Evolutionary conservation across 2,329 filamentous ascomycete species (phyloP).

Genomic region (Colletotrichum eleusines): DNA sequence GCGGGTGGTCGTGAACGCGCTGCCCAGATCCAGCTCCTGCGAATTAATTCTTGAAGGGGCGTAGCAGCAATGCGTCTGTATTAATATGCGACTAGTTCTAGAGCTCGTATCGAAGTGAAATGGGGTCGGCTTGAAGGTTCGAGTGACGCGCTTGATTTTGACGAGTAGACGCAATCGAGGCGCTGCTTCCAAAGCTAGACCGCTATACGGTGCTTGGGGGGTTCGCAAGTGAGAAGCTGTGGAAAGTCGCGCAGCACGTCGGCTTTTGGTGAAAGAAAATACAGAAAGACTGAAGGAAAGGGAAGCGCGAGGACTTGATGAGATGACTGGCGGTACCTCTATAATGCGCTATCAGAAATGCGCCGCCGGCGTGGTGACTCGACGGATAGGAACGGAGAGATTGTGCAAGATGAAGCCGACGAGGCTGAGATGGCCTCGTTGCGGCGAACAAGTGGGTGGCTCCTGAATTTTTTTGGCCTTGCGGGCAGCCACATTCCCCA

Average conservation of each 20-base stretch:
- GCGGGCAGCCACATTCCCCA: constrained; percentile 21
- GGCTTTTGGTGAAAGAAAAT: neutral
- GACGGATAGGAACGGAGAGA: constrained; percentile 34
- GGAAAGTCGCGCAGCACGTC: constrained; percentile 5
- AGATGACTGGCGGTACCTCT: constrained; percentile 12
- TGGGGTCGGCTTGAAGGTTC: neutral
- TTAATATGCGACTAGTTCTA: constrained; percentile 17
- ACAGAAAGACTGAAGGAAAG: constrained; percentile 8
- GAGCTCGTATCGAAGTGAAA: constrained; percentile 1
- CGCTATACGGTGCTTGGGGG: neutral
- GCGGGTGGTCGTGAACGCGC: constrained; percentile 5
- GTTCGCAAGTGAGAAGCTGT: constrained; percentile 12
- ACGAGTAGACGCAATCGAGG: neutral
- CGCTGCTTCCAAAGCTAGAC: constrained; percentile 11
- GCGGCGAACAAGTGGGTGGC: constrained; percentile 39
- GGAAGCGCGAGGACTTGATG: constrained; percentile 9
- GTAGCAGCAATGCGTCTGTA: constrained; percentile 2
- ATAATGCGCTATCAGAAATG: constrained; percentile 30
- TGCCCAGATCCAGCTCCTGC: constrained; percentile 4
- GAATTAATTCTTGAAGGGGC: constrained; percentile 8
- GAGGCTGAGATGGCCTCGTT: constrained; percentile 40
- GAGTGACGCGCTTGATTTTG: constrained; percentile 8
- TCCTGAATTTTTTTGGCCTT: constrained; percentile 31
- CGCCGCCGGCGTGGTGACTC: constrained; percentile 40
- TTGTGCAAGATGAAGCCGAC: constrained; percentile 36